Evolutionary conservation across 2,329 filamentous ascomycete genomes (phyloP).

Genomic region (Sporothrix schenckii): DNA sequence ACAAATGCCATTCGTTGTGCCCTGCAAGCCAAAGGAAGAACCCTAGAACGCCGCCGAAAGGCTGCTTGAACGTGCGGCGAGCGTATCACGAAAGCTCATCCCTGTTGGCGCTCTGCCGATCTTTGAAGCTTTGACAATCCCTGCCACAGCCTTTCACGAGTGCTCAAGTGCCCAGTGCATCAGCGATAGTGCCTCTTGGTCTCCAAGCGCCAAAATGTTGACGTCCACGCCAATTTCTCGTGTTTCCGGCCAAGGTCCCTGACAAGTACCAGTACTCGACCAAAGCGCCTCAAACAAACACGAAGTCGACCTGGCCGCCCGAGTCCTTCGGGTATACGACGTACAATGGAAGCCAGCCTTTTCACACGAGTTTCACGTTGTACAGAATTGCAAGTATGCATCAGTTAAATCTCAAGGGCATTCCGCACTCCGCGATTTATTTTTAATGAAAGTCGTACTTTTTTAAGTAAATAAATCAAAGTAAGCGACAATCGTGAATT

Average conservation of each 20-base stretch:
- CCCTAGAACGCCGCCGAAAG: neutral
- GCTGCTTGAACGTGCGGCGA: neutral
- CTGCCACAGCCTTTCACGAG: neutral
- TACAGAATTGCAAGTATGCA: too few relatives aligned
- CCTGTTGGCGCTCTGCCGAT: slow-evolving; percentile 20
- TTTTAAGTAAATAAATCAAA: too few relatives aligned
- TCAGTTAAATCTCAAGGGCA: too few relatives aligned
- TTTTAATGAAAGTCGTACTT: too few relatives aligned
- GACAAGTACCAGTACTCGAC: neutral
- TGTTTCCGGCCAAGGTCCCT: neutral
- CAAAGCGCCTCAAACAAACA: neutral
- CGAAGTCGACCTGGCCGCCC: neutral
- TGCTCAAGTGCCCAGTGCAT: neutral
- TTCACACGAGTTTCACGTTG: neutral
- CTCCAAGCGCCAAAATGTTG: slow-evolving; percentile 5
- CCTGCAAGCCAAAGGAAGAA: neutral
- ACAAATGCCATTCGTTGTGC: neutral
- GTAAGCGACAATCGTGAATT: too few relatives aligned
- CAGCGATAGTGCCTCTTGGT: neutral
- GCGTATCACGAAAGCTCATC: slow-evolving; percentile 6
- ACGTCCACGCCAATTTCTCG: neutral
- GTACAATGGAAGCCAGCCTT: neutral
- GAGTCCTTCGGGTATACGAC: neutral
- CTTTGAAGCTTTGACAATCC: slow-evolving; percentile 15
- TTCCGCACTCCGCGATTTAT: too few relatives aligned